A percentile compares a stretch with the other conserved stretches of the same genome.
These are phyloP conservation scores for Millerozyma acaciae DNA, from an alignment of 805 yeast genomes.

Conservation along the genomic window DNA sequence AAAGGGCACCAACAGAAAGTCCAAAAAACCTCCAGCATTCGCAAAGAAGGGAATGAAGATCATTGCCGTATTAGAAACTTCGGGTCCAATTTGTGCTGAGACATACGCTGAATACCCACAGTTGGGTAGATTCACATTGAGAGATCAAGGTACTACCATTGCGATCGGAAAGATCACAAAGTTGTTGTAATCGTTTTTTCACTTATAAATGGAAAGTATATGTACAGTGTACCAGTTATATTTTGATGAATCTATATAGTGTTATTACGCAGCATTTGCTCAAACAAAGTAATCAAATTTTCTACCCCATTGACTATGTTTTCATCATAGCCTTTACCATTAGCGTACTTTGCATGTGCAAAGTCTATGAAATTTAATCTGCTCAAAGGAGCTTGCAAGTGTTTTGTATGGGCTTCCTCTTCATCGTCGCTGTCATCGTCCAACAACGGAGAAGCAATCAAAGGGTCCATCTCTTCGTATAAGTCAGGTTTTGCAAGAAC, in stretches of 20 bases:
- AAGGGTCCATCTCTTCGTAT: slow-evolving; percentile 38
- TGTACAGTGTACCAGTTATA: background rate
- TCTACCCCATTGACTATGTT: slow-evolving; percentile 69
- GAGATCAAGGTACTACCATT: slow-evolving; percentile 97
- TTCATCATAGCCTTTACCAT: slow-evolving; percentile 67
- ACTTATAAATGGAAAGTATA: slow-evolving; percentile 1
- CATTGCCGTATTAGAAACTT: slow-evolving; percentile 83
- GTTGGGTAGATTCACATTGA: slow-evolving; percentile 94
- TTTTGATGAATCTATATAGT: background rate
- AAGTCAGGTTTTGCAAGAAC: slow-evolving; percentile 19
- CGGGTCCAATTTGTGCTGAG: slow-evolving; percentile 90
- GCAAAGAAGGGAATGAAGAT: slow-evolving; percentile 99
- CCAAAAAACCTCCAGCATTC: slow-evolving; percentile 96
- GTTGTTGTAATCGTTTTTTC: slow-evolving; percentile 45
- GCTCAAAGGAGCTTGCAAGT: slow-evolving; percentile 42
- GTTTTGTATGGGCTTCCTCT: slow-evolving; percentile 10
- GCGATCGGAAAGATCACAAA: slow-evolving; percentile 98
- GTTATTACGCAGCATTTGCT: slow-evolving; percentile 14
- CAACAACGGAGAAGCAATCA: slow-evolving; percentile 13
- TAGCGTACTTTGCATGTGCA: slow-evolving; percentile 72
- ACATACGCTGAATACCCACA: slow-evolving; percentile 90
- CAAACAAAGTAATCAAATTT: slow-evolving; percentile 47
- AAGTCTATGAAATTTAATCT: slow-evolving; percentile 75
- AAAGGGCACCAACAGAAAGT: slow-evolving; percentile 93
- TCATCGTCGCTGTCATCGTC: slow-evolving; percentile 19